These are phyloP conservation scores for Arachnomyces sp. DNA, from an alignment of 2,329 filamentous ascomycete genomes.

Conservation along the genomic window DNA sequence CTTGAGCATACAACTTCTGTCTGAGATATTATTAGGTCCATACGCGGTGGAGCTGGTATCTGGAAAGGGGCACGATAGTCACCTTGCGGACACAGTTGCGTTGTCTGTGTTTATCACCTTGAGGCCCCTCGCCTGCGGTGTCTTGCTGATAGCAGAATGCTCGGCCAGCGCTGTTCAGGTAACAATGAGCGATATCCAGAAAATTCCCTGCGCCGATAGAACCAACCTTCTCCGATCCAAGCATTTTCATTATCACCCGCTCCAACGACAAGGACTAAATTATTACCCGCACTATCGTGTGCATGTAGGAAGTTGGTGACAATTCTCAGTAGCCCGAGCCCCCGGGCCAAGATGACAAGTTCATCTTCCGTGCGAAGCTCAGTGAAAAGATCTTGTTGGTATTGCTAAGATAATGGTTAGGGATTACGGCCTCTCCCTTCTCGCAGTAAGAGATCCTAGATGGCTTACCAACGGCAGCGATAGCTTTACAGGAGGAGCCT, in stretches of 20 bases:
- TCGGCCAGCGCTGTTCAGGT: slow-evolving; percentile 64
- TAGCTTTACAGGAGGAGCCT: slow-evolving; percentile 50
- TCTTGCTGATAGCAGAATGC: slow-evolving; percentile 82
- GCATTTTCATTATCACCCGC: slow-evolving; percentile 89
- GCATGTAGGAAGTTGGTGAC: slow-evolving; percentile 95
- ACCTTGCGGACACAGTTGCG: slow-evolving; percentile 69
- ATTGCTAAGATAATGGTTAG: slow-evolving; percentile 47
- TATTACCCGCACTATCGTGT: slow-evolving; percentile 92
- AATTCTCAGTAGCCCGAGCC: slow-evolving; percentile 82
- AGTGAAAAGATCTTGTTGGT: slow-evolving; percentile 91
- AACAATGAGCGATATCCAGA: not conserved
- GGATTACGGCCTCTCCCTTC: not conserved
- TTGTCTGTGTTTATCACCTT: slow-evolving; percentile 91
- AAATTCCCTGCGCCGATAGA: not conserved
- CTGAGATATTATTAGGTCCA: slow-evolving; percentile 33
- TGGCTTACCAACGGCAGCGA: slow-evolving; percentile 50
- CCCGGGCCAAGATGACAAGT: slow-evolving; percentile 82
- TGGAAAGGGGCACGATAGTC: slow-evolving; percentile 8
- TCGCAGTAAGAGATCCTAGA: not conserved
- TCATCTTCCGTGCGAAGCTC: slow-evolving; percentile 86
- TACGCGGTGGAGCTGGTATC: not conserved
- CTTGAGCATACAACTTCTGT: slow-evolving; percentile 83
- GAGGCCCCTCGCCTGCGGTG: slow-evolving; percentile 72
- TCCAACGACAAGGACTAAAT: slow-evolving; percentile 78
- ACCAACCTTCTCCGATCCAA: slow-evolving; percentile 75